Base-by-base conservation (phyloP, 495 filamentous ascomycete genomes). In the Chaetomium fimeti region DNA sequence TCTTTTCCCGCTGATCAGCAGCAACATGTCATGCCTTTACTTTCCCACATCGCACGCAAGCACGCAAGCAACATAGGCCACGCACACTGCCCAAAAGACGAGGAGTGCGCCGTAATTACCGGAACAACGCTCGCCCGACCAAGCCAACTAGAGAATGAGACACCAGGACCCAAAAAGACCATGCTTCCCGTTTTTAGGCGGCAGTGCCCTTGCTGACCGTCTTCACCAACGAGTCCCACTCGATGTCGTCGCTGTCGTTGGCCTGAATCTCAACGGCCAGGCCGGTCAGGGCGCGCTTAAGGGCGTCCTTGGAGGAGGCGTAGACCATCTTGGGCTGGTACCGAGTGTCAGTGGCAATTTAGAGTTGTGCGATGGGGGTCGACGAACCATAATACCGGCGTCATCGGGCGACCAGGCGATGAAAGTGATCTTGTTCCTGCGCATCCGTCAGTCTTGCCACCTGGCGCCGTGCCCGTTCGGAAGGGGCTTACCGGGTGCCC, bases 351-450 rank as follows among this genome's bases (percentile, higher is more conserved):
- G 22, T 25, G 36, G 9, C 0, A 57, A 36, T 15, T 2, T 38
- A 47, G n/a, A 15, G 20, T 36, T 43, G 12, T 53, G 28, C 1
- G 58, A 24, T 5, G 32, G 2, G 51, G n/a, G 40, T 53, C 58
- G 61, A 84, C 88, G 77, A 80, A 97, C 93, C 79, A 88, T 85
- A 75, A 91, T 87, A 65, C 86, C 81, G 65, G 91, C 88, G 73
- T 92, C 86, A 82, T 89, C 87, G 54, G 94, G 93, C 62, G 89
- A 90, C 93, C 93, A 98, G 64, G 89, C 84, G 73, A 97, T 90
- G 82, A 98, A 96, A 69, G 90, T 88, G 71, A 98, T 94, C 86
- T 98, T 98, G 85, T 84, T 93, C 78, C 93, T 93, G 70, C 29
- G 47, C 7, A 7, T 12, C 60, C 24, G 56, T 76, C 55, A 78